Evolutionary conservation across 768 basidiomycete genomes (phyloP), one percentile per base, ranked within the genome.

Genomic region (Leccinum boreale): DNA sequence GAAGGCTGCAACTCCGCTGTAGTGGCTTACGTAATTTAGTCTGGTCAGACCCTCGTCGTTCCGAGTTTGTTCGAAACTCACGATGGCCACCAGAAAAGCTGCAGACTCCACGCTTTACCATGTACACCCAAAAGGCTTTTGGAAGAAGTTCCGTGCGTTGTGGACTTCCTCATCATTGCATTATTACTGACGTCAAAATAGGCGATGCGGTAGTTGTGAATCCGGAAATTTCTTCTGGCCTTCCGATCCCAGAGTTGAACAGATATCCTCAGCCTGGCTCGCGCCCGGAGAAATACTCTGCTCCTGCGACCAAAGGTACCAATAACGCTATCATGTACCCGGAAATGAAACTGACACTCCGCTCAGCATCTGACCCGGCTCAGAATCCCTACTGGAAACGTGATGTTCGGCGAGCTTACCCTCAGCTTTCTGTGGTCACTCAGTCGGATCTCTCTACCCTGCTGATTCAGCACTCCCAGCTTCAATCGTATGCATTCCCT

Each of bases 351-450:
- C 63, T 67, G 53, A 73, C 59, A 29, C 39, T 5, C 7, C 15
- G 10, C 26, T n/a, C 53, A 91, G 91, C 90, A 23, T 93, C 91
- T 45, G 92, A 94, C 74, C 83, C 83, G 39, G 92, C 92, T 31
- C 82, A 92, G 77, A 93, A 92, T 73, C 90, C 90, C 56, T 98
- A 98, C 81, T 95, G 89, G 87, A 96, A 96, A 74, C 90, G 94
- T 60, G 94, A 97, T 75, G 90, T 95, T 66, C 86, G 94, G 57
- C 86, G 94, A 52, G 85, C 85, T 35, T 97, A 94, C 73, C 93
- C 94, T n/a, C 91, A 89, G 64, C 85, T 94, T 28, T 94, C 93
- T 3, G 85, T 92, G 19, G 80, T 98, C 58, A 91, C 92, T 5
- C 94, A 98, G 75, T 69, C 82, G 5, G 87, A 94, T 65, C 77